Evolutionary conservation across 1,139 yeast genomes (phyloP).

Genomic region (Pichia sorboxylosa): DNA sequence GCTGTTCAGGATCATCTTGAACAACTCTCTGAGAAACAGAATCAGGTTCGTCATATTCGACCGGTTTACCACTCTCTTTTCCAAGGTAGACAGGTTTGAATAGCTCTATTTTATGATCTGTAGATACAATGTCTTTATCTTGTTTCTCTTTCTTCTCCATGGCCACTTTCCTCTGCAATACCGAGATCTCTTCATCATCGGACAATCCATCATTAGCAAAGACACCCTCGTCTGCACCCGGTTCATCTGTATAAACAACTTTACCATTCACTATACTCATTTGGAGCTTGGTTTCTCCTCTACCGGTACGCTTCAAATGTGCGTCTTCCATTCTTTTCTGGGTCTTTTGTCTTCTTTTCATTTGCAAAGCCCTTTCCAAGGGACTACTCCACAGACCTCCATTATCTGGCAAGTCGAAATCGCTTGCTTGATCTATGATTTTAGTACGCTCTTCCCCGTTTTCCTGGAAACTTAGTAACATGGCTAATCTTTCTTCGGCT

Average conservation of each 20-base stretch:
- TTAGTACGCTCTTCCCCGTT: constrained; percentile 83
- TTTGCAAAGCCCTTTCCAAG: constrained; percentile 68
- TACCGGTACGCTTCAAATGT: constrained; percentile 51
- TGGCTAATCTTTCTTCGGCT: constrained; percentile 67
- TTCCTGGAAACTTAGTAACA: constrained; percentile 67
- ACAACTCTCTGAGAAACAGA: no score
- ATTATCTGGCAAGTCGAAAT: constrained; percentile 51
- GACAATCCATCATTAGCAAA: constrained; percentile 24
- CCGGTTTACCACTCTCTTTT: no score
- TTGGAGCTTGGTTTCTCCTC: constrained; percentile 64
- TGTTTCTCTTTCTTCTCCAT: constrained; percentile 24
- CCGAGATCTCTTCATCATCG: constrained; percentile 29
- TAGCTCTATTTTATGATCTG: constrained; percentile 42
- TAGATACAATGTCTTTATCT: constrained; percentile 43
- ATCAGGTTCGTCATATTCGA: no score
- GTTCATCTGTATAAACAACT: constrained; percentile 31
- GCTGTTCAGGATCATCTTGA: no score
- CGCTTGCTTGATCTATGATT: constrained; percentile 89
- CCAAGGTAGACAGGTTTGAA: constrained; percentile 33
- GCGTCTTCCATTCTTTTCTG: constrained; percentile 49
- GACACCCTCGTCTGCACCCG: constrained; percentile 16
- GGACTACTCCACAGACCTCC: constrained; percentile 78
- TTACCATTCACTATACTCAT: constrained; percentile 78
- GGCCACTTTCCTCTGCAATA: constrained; percentile 26
- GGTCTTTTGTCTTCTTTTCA: constrained; percentile 74